These are phyloP conservation scores for Eimeria brunetti DNA, from an alignment of 169 alveolate species.

Conservation along the genomic window DNA sequence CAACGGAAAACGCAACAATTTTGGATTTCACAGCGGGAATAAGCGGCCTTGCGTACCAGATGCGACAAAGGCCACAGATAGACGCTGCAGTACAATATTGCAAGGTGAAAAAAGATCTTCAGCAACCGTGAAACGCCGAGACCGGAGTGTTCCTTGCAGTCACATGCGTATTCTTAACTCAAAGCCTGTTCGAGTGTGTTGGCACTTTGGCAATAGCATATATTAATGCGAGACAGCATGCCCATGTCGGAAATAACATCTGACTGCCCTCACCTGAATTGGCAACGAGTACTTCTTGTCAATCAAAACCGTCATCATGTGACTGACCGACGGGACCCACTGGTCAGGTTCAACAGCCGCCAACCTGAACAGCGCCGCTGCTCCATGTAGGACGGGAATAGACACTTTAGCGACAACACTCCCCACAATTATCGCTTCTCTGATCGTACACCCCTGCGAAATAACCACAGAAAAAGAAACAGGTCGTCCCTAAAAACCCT, in stretches of 20 bases:
- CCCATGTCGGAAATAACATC: not conserved
- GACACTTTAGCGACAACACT: constrained; percentile 89
- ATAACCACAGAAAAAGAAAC: not conserved
- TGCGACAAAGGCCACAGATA: constrained; percentile 33
- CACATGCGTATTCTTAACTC: not conserved
- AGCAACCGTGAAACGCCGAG: not conserved
- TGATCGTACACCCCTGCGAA: constrained; percentile 86
- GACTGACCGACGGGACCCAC: constrained; percentile 80
- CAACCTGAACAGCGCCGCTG: constrained; percentile 94
- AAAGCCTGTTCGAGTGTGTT: not conserved
- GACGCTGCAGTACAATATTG: constrained; percentile 18
- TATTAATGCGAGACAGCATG: not conserved
- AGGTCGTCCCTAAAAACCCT: not conserved
- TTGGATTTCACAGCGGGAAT: constrained; percentile 66
- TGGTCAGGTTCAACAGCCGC: constrained; percentile 83
- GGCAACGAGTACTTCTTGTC: constrained; percentile 89
- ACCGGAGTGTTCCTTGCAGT: constrained; percentile 61
- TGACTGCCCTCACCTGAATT: constrained; percentile 36
- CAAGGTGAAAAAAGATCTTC: constrained; percentile 47
- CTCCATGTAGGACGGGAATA: constrained; percentile 94
- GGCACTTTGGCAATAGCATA: no score
- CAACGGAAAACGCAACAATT: not conserved
- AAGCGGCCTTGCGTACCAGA: constrained; percentile 88
- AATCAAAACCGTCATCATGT: constrained; percentile 91
- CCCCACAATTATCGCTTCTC: constrained; percentile 96